Conservation (phyloP, 176 grass and related monocot species). For the Bonia amplexicaulis region DNA sequence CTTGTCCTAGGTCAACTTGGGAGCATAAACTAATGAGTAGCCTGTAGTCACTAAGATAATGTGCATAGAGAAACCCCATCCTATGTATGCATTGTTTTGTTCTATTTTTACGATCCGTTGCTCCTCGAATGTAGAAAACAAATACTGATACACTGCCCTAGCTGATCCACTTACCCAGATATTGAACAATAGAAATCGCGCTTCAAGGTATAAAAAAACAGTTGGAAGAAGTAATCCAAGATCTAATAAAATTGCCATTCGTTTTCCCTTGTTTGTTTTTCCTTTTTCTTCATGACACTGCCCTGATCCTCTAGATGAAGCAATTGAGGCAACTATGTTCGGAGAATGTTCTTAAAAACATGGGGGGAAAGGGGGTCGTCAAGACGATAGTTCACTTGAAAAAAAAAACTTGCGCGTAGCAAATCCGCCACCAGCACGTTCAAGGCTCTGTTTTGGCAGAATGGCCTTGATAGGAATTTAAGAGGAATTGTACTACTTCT, state of each 20-base stretch:
- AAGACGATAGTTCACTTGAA: too few species aligned
- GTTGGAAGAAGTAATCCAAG: neutral
- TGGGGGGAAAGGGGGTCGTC: too few species aligned
- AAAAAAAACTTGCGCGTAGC: too few species aligned
- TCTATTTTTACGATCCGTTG: neutral
- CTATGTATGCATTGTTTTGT: neutral
- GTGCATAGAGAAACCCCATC: neutral
- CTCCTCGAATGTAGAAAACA: neutral
- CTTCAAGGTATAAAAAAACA: neutral
- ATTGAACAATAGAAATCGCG: neutral
- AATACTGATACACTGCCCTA: neutral
- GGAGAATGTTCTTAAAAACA: neutral
- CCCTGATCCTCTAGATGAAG: neutral
- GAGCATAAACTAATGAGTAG: neutral
- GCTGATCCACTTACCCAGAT: conserved; percentile 11
- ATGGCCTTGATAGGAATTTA: neutral
- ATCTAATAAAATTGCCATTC: neutral
- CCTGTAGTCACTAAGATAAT: neutral
- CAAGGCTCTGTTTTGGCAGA: too few species aligned
- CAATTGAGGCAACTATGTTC: too few species aligned
- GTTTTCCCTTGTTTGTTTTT: neutral
- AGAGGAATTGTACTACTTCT: neutral
- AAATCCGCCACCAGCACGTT: too few species aligned
- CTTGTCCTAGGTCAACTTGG: neutral
- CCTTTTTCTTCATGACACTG: neutral